phyloP scores from a whole-genome alignment of 2,329 filamentous ascomycete genomes.

The Cordyceps tenuipes region DNA sequence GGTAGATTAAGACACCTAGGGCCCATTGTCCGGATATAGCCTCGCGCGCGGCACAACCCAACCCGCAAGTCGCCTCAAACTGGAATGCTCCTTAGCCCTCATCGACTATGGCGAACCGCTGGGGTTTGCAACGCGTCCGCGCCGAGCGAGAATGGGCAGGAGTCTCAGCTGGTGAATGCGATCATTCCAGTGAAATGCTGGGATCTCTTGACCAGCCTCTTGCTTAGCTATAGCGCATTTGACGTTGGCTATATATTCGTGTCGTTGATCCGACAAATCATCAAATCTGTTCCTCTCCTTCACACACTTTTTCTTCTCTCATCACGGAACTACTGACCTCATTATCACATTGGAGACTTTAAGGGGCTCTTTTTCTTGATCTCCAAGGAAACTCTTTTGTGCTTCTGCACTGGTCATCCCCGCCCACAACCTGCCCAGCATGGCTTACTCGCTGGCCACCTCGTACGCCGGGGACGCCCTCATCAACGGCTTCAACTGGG shows the following conservation, averaged over 20 bases:
- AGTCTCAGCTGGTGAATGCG: not conserved
- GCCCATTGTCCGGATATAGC: slow-evolving; percentile 1
- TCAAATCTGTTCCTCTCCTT: not conserved
- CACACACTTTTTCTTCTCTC: not conserved
- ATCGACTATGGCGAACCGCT: not conserved
- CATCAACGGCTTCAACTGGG: slow-evolving; percentile 42
- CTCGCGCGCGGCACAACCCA: not conserved
- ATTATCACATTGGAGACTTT: slow-evolving; percentile 2
- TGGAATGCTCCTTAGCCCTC: slow-evolving; percentile 2
- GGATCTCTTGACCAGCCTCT: not conserved
- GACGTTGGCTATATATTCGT: slow-evolving; percentile 1
- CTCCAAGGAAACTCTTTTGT: not conserved
- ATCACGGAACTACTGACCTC: not conserved
- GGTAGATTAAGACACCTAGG: not conserved
- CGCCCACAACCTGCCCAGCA: slow-evolving; percentile 12
- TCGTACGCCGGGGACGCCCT: slow-evolving; percentile 37
- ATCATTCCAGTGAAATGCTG: slow-evolving; percentile 11
- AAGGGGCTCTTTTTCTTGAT: not conserved
- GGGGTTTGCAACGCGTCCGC: not conserved
- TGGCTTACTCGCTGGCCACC: slow-evolving; percentile 34
- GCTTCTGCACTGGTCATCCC: not conserved
- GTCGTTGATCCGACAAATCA: not conserved
- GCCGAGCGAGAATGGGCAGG: not conserved
- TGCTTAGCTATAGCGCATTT: not conserved
- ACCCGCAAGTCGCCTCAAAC: not conserved